Percentiles rank a stretch among this genome's conserved stretches.
These are phyloP conservation scores for Cladosporium phlei DNA, from an alignment of 2,329 filamentous ascomycete genomes.

Conservation along the genomic window DNA sequence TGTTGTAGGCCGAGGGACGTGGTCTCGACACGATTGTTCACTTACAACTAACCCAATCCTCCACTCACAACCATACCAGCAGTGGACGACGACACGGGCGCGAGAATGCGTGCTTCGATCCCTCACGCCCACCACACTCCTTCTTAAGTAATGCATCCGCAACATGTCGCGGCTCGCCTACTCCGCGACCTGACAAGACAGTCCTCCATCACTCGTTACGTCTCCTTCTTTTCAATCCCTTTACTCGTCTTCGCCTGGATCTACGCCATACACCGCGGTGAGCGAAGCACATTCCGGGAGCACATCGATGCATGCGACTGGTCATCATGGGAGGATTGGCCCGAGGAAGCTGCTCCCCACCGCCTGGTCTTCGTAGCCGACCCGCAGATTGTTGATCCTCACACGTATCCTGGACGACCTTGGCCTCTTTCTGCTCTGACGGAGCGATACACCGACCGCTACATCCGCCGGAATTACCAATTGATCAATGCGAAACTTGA, in stretches of 20 bases:
- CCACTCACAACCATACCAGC: too few species aligned
- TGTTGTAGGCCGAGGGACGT: too few species aligned
- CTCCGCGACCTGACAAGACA: conserved; percentile 9
- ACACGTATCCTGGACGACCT: conserved; percentile 84
- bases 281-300: conserved; percentile 70
- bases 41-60: too few species aligned
- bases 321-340: conserved; percentile 90
- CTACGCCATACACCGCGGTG: conserved; percentile 74
- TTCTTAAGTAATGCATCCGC: conserved; percentile 14
- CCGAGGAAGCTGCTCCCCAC: conserved; percentile 71
- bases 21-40: too few species aligned
- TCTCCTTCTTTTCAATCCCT: conserved; percentile 33
- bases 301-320: conserved; percentile 71
- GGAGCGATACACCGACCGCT: conserved; percentile 77
- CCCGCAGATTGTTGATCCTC: conserved; percentile 85
- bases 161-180: conserved; percentile 11
- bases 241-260: conserved; percentile 65
- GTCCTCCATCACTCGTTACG: conserved; percentile 3
- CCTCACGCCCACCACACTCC: background rate
- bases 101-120: conserved; percentile 5
- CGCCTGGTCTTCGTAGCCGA: conserved; percentile 81
- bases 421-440: conserved; percentile 66
- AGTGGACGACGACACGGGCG: background rate
- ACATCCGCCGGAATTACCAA: conserved; percentile 77
- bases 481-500: conserved; percentile 68